phyloP scores from a whole-genome alignment of 1,284 basidiomycete species.

The Malassezia yamatoensis region DNA sequence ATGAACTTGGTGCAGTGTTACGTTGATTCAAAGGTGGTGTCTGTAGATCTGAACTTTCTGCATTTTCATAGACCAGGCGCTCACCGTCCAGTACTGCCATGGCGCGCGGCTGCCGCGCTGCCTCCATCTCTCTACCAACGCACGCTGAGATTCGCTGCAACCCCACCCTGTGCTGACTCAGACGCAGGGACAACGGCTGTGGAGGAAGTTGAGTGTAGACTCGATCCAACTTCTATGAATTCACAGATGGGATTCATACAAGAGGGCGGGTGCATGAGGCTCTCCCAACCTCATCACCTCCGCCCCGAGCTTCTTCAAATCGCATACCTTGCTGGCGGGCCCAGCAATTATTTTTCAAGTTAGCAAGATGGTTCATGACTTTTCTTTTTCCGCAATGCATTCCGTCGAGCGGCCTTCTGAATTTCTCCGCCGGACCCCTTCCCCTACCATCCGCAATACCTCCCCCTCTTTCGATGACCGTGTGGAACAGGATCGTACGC shows the following conservation, averaged over 20 bases:
- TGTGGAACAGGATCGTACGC: not conserved
- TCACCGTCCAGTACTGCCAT: not conserved
- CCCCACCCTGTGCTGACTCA: constrained; percentile 1
- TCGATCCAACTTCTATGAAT: constrained; percentile 4
- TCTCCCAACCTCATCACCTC: not conserved
- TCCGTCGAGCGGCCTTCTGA: not conserved
- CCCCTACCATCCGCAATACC: not conserved
- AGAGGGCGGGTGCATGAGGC: not conserved
- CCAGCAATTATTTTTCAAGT: not conserved
- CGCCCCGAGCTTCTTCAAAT: not conserved
- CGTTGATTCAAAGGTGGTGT: too few species aligned
- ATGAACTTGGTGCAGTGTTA: too few species aligned
- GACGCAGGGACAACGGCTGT: constrained; percentile 1
- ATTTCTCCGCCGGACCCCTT: constrained; percentile 3
- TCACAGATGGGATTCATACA: not conserved
- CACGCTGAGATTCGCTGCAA: not conserved
- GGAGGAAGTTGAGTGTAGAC: not conserved
- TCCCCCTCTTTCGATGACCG: not conserved
- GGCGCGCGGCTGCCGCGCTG: not conserved
- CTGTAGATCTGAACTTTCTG: too few species aligned
- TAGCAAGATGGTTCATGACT: not conserved
- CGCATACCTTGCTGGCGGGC: not conserved
- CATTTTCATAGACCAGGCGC: not conserved
- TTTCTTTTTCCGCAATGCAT: not conserved
- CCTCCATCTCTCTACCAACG: not conserved